These are phyloP conservation scores for Craspedostauros australis DNA, from an alignment of 108 stramenopile genomes.

Conservation along the genomic window DNA sequence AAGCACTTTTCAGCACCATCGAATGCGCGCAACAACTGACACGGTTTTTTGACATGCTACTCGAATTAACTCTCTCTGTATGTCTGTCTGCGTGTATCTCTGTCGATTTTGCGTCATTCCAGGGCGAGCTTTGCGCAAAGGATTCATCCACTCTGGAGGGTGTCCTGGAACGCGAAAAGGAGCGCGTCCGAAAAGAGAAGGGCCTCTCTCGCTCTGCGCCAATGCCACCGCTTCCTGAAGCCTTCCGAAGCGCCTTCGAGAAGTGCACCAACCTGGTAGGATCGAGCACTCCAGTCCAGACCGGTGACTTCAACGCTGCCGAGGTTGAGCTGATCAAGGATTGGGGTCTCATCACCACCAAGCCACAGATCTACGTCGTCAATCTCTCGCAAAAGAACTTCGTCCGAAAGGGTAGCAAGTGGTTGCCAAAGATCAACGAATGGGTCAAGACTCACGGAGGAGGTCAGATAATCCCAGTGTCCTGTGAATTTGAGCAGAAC, in stretches of 20 bases:
- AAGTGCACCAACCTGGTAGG: slow-evolving; percentile 77
- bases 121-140: slow-evolving; percentile 92
- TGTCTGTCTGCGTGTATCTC: too few species aligned
- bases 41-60: too few species aligned
- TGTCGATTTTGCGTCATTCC: too few species aligned
- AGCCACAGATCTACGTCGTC: slow-evolving; percentile 97
- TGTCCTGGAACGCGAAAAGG: slow-evolving; percentile 68
- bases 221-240: slow-evolving; percentile 60
- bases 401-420: slow-evolving; percentile 92
- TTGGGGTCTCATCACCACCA: slow-evolving; percentile 94
- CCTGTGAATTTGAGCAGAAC: slow-evolving; percentile 97
- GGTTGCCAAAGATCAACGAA: slow-evolving; percentile 91
- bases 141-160: slow-evolving; percentile 69
- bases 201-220: slow-evolving; percentile 53
- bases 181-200: slow-evolving; percentile 82
- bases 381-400: slow-evolving; percentile 95
- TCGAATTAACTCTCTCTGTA: too few species aligned
- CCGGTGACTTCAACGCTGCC: slow-evolving; percentile 73
- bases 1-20: too few species aligned
- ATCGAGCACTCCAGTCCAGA: slow-evolving; percentile 78
- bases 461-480: slow-evolving; percentile 96
- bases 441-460: slow-evolving; percentile 96
- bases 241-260: slow-evolving; percentile 62
- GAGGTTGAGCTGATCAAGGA: slow-evolving; percentile 86
- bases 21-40: too few species aligned